Evolutionary conservation across 129 eudicot species (phyloP).

Genomic region (Lactuca sativa): DNA sequence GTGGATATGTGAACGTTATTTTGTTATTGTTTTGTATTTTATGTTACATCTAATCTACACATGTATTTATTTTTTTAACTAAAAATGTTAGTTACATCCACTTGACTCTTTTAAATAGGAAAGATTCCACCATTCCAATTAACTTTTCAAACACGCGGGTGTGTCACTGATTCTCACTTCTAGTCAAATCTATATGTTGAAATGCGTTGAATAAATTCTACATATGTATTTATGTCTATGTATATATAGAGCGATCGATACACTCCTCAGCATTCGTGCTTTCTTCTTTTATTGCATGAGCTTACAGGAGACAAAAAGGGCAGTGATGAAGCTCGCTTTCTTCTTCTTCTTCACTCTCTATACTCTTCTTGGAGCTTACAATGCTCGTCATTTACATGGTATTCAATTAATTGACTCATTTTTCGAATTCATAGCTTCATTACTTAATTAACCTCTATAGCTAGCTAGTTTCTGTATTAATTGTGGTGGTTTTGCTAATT

Average conservation of each 20-base stretch:
- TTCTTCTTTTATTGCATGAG: no score
- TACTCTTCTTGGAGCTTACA: conserved; percentile 12
- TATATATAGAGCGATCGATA: neutral
- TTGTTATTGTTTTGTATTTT: no score
- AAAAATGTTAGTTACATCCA: no score
- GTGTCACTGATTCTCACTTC: neutral
- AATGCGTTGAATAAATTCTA: neutral
- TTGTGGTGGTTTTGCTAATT: neutral
- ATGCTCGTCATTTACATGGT: conserved; percentile 28
- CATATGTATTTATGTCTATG: no score
- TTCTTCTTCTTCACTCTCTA: conserved; percentile 13
- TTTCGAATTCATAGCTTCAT: neutral
- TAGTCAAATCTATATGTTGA: neutral
- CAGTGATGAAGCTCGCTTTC: conserved; percentile 17
- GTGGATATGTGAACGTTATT: no score
- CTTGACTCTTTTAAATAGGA: no score
- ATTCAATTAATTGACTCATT: no score
- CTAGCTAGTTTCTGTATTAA: neutral
- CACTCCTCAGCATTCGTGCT: neutral
- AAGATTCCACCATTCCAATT: neutral
- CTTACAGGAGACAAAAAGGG: neutral
- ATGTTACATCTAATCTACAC: no score
- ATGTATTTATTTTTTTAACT: no score
- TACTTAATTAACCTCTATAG: neutral
- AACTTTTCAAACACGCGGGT: neutral